A percentile compares a stretch with the other conserved stretches of the same genome.
These are phyloP conservation scores for Coniochaeta pulveracea DNA, from an alignment of 2,329 filamentous ascomycete species.

Conservation along the genomic window DNA sequence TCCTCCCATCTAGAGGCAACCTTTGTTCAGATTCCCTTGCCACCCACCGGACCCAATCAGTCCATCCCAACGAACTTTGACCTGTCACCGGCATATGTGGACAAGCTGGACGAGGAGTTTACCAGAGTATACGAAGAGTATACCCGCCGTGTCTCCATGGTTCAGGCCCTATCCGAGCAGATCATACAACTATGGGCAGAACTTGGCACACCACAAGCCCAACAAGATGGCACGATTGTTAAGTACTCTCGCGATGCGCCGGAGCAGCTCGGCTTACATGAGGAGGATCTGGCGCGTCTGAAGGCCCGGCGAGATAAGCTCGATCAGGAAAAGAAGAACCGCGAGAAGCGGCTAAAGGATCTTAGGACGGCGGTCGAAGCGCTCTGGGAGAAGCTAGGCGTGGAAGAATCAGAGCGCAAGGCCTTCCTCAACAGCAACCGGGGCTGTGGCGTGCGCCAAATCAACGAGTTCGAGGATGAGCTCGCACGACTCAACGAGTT, in stretches of 20 bases:
- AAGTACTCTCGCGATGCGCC: slow-evolving; percentile 83
- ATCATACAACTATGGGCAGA: slow-evolving; percentile 95
- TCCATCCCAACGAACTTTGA: slow-evolving; percentile 77
- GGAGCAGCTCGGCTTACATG: slow-evolving; percentile 86
- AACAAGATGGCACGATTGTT: slow-evolving; percentile 79
- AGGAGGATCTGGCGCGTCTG: slow-evolving; percentile 69
- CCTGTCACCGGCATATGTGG: slow-evolving; percentile 81
- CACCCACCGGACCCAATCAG: slow-evolving; percentile 67
- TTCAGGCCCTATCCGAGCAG: slow-evolving; percentile 66
- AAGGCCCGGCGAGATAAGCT: slow-evolving; percentile 69
- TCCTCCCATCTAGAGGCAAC: slow-evolving; percentile 87
- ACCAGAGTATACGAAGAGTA: slow-evolving; percentile 96
- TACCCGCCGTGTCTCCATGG: slow-evolving; percentile 64
- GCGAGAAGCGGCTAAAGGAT: slow-evolving; percentile 38
- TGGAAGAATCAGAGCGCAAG: slow-evolving; percentile 75
- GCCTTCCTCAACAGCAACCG: slow-evolving; percentile 78
- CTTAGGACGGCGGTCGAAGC: slow-evolving; percentile 68
- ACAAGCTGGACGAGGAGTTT: slow-evolving; percentile 81
- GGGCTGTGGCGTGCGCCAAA: slow-evolving; percentile 80
- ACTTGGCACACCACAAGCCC: slow-evolving; percentile 83
- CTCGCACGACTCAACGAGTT: slow-evolving; percentile 76
- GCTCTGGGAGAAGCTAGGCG: slow-evolving; percentile 78
- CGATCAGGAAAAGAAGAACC: slow-evolving; percentile 69
- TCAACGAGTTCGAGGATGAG: slow-evolving; percentile 95
- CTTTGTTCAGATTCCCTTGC: slow-evolving; percentile 77